Percentiles rank a stretch among this genome's conserved stretches.
Conservation (phyloP, 164 flowering plant genomes). For the Liquidambar formosana region DNA sequence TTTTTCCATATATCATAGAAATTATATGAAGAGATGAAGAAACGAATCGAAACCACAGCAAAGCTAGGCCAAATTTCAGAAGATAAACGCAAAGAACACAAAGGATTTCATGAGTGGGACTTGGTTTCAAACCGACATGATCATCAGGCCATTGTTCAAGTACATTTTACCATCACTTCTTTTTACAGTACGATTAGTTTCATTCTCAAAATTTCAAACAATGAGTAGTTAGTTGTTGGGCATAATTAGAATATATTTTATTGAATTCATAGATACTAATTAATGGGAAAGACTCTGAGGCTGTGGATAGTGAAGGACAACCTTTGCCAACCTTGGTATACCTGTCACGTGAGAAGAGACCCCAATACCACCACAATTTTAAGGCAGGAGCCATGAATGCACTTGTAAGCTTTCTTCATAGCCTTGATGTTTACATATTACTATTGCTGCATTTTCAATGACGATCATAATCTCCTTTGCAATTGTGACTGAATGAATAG, state of each 20-base stretch:
- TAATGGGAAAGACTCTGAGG: constrained; percentile 25
- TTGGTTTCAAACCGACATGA: constrained; percentile 8
- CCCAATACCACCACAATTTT: constrained; percentile 28
- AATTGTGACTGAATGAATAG: no score
- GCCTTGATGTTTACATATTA: neutral
- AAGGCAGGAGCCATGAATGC: constrained; percentile 42
- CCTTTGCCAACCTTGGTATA: constrained; percentile 33
- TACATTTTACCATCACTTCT: constrained; percentile 1
- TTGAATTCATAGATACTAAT: constrained; percentile 22
- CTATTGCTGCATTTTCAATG: no score
- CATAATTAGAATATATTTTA: neutral
- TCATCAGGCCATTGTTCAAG: constrained; percentile 41
- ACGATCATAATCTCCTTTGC: no score
- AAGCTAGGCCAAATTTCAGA: constrained; percentile 25
- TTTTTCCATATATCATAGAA: constrained; percentile 16
- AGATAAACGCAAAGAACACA: constrained; percentile 26
- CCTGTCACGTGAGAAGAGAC: constrained; percentile 39
- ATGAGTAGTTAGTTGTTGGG: no score
- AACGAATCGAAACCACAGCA: constrained; percentile 22
- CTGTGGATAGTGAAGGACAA: constrained; percentile 24
- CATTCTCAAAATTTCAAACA: neutral
- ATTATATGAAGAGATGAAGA: constrained; percentile 34
- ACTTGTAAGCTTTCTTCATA: constrained; percentile 23
- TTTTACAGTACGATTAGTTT: no score
- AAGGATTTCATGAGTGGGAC: constrained; percentile 41